Evolutionary conservation across 768 basidiomycete genomes (phyloP).

Genomic region (Mycena olivaceomarginata): DNA sequence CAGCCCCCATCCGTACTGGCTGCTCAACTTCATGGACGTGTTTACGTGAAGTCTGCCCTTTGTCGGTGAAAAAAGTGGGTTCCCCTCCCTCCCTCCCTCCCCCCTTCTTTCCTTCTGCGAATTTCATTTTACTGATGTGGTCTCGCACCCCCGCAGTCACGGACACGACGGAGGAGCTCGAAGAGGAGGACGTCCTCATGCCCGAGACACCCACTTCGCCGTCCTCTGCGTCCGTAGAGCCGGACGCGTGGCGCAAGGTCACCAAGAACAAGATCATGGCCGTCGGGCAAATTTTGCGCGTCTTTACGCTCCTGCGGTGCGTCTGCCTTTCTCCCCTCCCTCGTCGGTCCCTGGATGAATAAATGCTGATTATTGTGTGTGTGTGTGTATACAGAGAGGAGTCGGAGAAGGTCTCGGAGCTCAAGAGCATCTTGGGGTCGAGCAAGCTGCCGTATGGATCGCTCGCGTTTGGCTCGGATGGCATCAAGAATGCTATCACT

Average conservation of each 20-base stretch:
- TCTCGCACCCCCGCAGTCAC: slow-evolving; percentile 77
- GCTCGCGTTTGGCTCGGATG: slow-evolving; percentile 93
- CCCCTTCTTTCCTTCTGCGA: background rate
- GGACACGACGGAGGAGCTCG: slow-evolving; percentile 97
- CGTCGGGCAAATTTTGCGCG: too few relatives aligned
- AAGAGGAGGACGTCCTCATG: slow-evolving; percentile 76
- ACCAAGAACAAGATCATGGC: too few relatives aligned
- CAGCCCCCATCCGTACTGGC: slow-evolving; percentile 96
- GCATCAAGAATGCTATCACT: slow-evolving; percentile 95
- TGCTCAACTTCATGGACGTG: slow-evolving; percentile 99
- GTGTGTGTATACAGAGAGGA: slow-evolving; percentile 82
- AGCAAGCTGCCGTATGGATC: slow-evolving; percentile 87
- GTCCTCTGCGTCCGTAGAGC: too few relatives aligned
- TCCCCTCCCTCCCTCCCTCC: too few relatives aligned
- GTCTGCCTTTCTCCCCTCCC: slow-evolving; percentile 48
- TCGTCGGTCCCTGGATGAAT: too few relatives aligned
- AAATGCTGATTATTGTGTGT: background rate
- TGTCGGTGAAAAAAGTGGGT: slow-evolving; percentile 96
- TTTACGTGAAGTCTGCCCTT: slow-evolving; percentile 99
- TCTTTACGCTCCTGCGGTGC: slow-evolving; percentile 97
- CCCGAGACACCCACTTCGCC: slow-evolving; percentile 59
- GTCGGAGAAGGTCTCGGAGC: slow-evolving; percentile 96
- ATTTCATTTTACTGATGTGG: background rate
- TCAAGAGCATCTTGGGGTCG: slow-evolving; percentile 92
- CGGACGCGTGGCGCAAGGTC: too few relatives aligned